Base-by-base conservation (phyloP, 1,139 yeast genomes). In the Diutina mesorugosa region DNA sequence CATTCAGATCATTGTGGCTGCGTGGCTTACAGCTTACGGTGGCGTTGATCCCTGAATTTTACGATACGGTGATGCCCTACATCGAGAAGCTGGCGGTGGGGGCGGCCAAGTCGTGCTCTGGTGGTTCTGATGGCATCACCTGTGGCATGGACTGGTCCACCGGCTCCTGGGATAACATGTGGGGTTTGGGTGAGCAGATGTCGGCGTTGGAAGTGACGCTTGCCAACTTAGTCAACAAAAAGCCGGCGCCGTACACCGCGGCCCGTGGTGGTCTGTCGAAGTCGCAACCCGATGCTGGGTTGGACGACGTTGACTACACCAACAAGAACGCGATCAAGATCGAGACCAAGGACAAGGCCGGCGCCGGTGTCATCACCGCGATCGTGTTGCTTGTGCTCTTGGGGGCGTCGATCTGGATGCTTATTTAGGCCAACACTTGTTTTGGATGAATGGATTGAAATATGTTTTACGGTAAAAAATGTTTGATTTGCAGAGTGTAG, bases 131-230 rank as follows among this genome's bases (percentile, higher is more conserved):
- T 72, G 90, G 90, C 14, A 89, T 87, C 65, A 90, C 97, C 0
- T 91, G 98, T 74, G 97, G 97, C 50, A 68, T 82, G 59, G 79
- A 86, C 66, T 91, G 98, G 98, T 72, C 80, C 51, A 38, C 74
- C 70, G 54, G 60, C n/a, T 51, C 55, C 18, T 91, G 90, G 87
- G 98, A 91, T 69, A 85, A 84, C 2, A 67, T 64, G 55, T 90
- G 80, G 63, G 98, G 98, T n/a, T 77, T 91, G 48, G 98, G 98
- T 61, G 97, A 91, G 70, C 97, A 91, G 69, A 88, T 91, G 87
- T 70, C 83, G 55, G 96, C 97, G 0, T 73, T 90, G 58, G 97
- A 90, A 67, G 82, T 81, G 4, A 79, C 90, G 38, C 52, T 60
- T 60, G 47, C 47, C 21, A 26, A 41, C 21, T 14, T 52, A 8